These are phyloP conservation scores for Neurospora sp. DNA, from an alignment of 495 filamentous ascomycete genomes.

Conservation along the genomic window DNA sequence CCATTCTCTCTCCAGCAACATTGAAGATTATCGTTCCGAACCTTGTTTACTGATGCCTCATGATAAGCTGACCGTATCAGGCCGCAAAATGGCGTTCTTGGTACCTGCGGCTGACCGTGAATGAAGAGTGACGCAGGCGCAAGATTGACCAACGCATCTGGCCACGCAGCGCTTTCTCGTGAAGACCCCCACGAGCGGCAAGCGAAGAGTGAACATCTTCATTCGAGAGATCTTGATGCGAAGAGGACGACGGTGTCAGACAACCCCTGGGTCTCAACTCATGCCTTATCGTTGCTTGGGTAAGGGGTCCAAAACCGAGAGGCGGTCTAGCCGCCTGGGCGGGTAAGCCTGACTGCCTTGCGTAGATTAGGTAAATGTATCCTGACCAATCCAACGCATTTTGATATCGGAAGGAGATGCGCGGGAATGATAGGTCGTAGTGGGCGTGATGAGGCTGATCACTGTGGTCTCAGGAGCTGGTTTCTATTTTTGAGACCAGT, in stretches of 20 bases:
- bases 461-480: neutral
- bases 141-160: neutral
- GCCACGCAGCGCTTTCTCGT: neutral
- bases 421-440: neutral
- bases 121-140: neutral
- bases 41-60: neutral
- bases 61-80: neutral
- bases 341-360: neutral
- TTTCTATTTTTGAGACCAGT: conserved; percentile 1
- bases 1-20: neutral
- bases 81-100: neutral
- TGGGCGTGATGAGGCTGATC: neutral
- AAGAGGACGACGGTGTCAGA: neutral
- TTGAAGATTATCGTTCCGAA: neutral
- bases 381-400: neutral
- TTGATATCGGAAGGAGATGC: neutral
- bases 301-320: neutral
- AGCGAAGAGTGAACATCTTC: neutral
- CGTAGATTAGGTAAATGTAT: neutral
- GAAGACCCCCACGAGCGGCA: neutral
- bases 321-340: neutral
- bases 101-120: neutral
- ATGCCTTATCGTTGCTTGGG: neutral
- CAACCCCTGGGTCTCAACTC: neutral
- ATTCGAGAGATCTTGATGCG: neutral